These are phyloP conservation scores for Pelargonium myrrhifolium DNA, from an alignment of 441 rosid species.

Conservation along the genomic window DNA sequence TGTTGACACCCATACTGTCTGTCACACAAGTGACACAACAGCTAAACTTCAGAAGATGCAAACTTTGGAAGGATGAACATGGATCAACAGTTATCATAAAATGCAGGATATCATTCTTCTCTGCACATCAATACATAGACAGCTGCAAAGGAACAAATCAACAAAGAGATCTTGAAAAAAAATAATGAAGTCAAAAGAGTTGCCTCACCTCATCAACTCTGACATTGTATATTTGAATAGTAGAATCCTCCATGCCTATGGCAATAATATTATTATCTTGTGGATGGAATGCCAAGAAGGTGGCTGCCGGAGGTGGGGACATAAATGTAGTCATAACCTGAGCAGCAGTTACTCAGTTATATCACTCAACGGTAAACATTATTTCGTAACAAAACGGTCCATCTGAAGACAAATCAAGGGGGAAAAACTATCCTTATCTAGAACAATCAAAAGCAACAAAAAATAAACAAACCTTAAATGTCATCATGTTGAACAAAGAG, in stretches of 20 bases:
- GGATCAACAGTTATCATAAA: neutral
- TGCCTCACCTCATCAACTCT: constrained; percentile 55
- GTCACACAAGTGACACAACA: too few relatives aligned
- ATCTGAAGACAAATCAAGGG: neutral
- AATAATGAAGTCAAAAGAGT: neutral
- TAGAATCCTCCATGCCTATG: constrained; percentile 78
- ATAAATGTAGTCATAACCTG: constrained; percentile 71
- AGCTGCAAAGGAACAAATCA: neutral
- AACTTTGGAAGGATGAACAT: neutral
- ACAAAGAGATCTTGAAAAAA: neutral
- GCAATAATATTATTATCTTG: constrained; percentile 77
- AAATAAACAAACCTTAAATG: constrained; percentile 50
- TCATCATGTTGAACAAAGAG: constrained; percentile 79
- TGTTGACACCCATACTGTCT: neutral
- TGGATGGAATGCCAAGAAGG: constrained; percentile 78
- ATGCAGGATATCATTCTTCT: neutral
- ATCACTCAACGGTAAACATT: neutral
- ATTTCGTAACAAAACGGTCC: neutral
- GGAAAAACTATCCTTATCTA: constrained; percentile 8
- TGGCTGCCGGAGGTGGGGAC: constrained; percentile 79
- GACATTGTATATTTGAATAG: constrained; percentile 68
- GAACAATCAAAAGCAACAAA: neutral
- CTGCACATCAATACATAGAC: neutral
- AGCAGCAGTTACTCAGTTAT: constrained; percentile 12
- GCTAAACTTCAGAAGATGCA: neutral